Evolutionary conservation across 768 basidiomycete genomes (phyloP).

Genomic region (Lentinula sp.): DNA sequence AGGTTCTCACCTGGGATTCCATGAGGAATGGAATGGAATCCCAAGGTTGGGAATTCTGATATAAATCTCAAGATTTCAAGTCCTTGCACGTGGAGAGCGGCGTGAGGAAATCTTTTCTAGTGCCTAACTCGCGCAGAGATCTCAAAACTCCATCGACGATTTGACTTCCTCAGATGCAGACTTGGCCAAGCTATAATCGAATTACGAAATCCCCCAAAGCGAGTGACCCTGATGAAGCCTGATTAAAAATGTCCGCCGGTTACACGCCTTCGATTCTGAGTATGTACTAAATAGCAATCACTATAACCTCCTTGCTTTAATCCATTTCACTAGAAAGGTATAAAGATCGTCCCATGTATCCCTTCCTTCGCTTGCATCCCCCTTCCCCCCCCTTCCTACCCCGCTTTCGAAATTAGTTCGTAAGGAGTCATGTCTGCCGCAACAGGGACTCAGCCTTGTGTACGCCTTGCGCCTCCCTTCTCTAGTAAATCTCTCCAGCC

Average conservation of each 20-base stretch:
- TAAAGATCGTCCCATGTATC: conserved; percentile 12
- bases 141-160: conserved; percentile 1
- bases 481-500: conserved; percentile 30
- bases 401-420: not conserved
- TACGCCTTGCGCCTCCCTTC: conserved; percentile 35
- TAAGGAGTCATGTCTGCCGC: conserved; percentile 25
- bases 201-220: not conserved
- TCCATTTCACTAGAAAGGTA: not conserved
- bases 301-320: not conserved
- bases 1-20: not conserved
- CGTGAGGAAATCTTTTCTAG: not conserved
- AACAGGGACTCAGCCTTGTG: conserved; percentile 25
- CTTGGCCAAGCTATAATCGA: not conserved
- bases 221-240: not conserved
- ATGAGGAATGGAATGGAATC: not conserved
- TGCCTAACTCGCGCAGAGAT: conserved; percentile 2
- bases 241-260: conserved; percentile 5
- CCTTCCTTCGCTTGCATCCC: conserved; percentile 22
- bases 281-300: not conserved
- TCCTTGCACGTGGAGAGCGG: conserved; percentile 2
- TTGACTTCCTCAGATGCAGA: not conserved
- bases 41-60: not conserved
- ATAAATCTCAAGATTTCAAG: not conserved
- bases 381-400: conserved; percentile 3
- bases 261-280: conserved; percentile 1